Evolutionary conservation across 208 protist genomes (phyloP), one percentile per base, ranked within the genome.

Genomic region (Balamuthia mandrillaris): DNA sequence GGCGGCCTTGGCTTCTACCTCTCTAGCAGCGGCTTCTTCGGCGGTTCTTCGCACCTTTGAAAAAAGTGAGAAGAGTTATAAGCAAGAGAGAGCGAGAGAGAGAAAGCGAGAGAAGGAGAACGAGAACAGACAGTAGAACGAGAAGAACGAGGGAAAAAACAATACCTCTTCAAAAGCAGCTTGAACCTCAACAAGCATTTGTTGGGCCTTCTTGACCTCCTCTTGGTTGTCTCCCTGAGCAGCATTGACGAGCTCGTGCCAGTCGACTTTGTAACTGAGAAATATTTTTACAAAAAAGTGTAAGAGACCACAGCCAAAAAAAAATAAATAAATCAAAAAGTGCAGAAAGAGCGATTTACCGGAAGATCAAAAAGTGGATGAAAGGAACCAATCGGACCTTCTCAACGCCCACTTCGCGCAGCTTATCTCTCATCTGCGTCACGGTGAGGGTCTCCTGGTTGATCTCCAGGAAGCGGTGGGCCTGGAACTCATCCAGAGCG

Each of bases 401-500:
- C 42, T 33, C 52, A 24, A 44, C 68, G 60, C 78, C 81, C 7
- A 85, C 1, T n/a, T 61, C 18, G 3, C 54, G 51, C 2, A 86
- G 45, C 66, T 86, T 78, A 9, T 86, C 81, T n/a, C 81, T 61
- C 35, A 86, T 9, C 2, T 86, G 33, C 37, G 33, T 85, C n/a
- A 86, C 75, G 29, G 81, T 84, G n/a, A 60, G 75, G 42, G 81
- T 86, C 60, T 86, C 81, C 10, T 54, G 35, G 56, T 63, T 47
- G 81, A 44, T 45, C 70, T 86, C 81, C 3, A 86, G 39, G 60
- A 86, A 86, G n/a, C 78, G 41, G 60, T 86, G 81, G 7, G 56
- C 37, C 0, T 27, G 35, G 81, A 86, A 86, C 45, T 86, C 81
- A 33, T 86, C 81, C 12, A 86, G 66, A 0, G 18, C n/a, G 39